A percentile compares a stretch with the other conserved stretches of the same genome.
phyloP scores from a whole-genome alignment of 768 basidiomycete genomes.

The Panaeolus cyanescens region DNA sequence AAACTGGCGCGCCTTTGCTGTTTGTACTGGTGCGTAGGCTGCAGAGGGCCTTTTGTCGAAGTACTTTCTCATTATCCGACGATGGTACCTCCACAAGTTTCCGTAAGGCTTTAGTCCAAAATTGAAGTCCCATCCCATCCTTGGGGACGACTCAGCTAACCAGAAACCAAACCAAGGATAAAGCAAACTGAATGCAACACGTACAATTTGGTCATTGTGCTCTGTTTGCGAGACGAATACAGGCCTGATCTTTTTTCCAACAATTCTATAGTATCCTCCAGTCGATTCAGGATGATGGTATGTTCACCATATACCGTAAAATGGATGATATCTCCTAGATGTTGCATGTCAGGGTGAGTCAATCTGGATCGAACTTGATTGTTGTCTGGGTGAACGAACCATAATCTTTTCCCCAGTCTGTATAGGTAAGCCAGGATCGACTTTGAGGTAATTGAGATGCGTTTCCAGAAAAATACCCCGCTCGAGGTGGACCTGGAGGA shows the following conservation, averaged over 20 bases:
- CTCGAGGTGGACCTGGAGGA: background rate
- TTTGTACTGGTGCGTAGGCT: conserved; percentile 28
- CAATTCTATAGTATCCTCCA: conserved; percentile 10
- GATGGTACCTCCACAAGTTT: conserved; percentile 33
- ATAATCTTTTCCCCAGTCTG: background rate
- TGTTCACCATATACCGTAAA: conserved; percentile 19
- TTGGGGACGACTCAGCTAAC: background rate
- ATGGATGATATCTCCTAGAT: conserved; percentile 21
- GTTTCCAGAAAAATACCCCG: background rate
- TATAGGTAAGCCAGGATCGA: background rate
- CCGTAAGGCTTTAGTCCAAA: conserved; percentile 22
- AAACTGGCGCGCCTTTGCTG: conserved; percentile 27
- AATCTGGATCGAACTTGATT: no score
- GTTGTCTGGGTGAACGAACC: no score
- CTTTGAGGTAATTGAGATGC: background rate
- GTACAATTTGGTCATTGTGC: conserved; percentile 37
- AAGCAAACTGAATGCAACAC: conserved; percentile 13
- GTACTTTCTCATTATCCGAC: conserved; percentile 35
- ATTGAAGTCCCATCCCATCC: background rate
- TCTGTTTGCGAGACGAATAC: conserved; percentile 44
- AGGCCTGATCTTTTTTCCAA: conserved; percentile 47
- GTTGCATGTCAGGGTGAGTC: no score
- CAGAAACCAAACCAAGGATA: background rate
- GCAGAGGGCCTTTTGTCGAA: conserved; percentile 26
- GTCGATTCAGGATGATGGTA: conserved; percentile 23